Base-by-base conservation (phyloP, 495 filamentous ascomycete genomes). In the Daldinia decipiens region DNA sequence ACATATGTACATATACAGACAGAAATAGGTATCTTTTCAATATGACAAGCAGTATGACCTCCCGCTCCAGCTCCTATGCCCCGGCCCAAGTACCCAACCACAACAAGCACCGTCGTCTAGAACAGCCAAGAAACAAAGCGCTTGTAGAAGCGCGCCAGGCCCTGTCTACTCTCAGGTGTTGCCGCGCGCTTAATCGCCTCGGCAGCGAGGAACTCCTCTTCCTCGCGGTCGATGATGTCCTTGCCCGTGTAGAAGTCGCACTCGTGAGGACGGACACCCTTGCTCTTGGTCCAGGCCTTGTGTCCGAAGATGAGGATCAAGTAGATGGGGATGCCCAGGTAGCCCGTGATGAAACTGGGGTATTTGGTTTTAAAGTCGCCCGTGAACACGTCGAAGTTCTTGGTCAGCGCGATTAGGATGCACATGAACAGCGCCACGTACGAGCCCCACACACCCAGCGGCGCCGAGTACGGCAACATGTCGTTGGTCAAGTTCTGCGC, bases 261-360 rank as follows among this genome's bases (percentile, higher is more conserved):
- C 36, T 84, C 78, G 50, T 83, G 70, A 0, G 92, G 86, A 29
- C 79, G 76, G 9, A 91, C 81, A 8, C 84, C 78, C 69, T 87
- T 79, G 64, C 75, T 85, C 68, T 82, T 81, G 51, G 81, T 87
- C 45, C 79, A 56, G 54, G 88, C 43, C 81, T 93, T 94, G 78
- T 92, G 91, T 1, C 91, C 91, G 53, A 88, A 81, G 75, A 93
- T 87, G 74, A 93, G 82, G 57, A 87, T 83, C 2, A 96, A 71
- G 73, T 93, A 96, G 13, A 95, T 80, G 4, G 91, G 90, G 73
- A 96, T 94, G 34, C 92, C 93, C 4, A 94, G 86, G 72, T 95
- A 94, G 4, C 88, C 88, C 0, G 92, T 94, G 77, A 96, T 86
- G 79, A 95, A 95, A 71, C 87, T 91, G 78, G 89, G 88, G 76